Conservation (phyloP, 768 basidiomycete genomes). For the Crepidotus variabilis region DNA sequence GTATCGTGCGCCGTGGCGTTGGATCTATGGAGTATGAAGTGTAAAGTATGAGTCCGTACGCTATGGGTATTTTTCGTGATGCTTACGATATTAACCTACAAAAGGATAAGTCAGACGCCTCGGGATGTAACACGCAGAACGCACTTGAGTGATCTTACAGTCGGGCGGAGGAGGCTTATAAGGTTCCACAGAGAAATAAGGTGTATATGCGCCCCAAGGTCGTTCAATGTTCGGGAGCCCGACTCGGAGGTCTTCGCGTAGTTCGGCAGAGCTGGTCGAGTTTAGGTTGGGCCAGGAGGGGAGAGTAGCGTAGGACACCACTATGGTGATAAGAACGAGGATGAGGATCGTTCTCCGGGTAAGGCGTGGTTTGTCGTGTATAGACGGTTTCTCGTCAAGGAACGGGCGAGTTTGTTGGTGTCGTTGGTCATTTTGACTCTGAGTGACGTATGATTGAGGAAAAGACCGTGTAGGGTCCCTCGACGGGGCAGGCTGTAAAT, state of each 20-base stretch:
- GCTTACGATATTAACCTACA: conserved; percentile 59
- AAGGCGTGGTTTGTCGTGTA: too few relatives aligned
- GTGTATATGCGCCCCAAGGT: conserved; percentile 22
- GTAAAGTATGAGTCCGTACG: background rate
- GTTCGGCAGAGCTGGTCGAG: too few relatives aligned
- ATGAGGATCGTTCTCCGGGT: background rate
- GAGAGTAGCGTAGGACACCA: background rate
- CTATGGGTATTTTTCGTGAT: background rate
- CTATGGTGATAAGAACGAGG: background rate
- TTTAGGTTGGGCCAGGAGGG: background rate
- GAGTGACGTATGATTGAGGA: too few relatives aligned
- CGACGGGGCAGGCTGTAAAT: too few relatives aligned
- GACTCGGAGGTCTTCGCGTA: background rate
- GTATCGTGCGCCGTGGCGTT: conserved; percentile 78
- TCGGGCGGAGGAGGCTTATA: conserved; percentile 17
- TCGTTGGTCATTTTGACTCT: too few relatives aligned
- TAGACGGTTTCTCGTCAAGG: too few relatives aligned
- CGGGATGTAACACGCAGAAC: background rate
- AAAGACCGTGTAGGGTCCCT: too few relatives aligned
- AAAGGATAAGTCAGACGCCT: background rate
- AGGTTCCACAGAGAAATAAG: conserved; percentile 19
- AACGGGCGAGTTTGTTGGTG: too few relatives aligned
- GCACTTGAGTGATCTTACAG: conserved; percentile 21
- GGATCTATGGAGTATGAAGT: conserved; percentile 42
- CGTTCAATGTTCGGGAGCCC: conserved; percentile 11